These are phyloP conservation scores for Neurospora discreta DNA, from an alignment of 495 filamentous ascomycete species.

Conservation along the genomic window DNA sequence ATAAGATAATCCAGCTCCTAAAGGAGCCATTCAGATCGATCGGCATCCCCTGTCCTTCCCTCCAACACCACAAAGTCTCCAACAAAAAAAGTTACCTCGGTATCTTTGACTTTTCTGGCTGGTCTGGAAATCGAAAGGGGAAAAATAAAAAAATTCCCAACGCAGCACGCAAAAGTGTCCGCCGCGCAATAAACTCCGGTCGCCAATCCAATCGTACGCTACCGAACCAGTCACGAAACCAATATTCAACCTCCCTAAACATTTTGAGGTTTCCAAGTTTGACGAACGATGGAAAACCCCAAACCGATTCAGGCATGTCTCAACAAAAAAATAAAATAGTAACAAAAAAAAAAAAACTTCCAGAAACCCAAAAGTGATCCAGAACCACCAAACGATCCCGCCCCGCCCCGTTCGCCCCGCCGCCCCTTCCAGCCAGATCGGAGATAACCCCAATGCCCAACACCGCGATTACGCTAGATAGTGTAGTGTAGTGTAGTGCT, in stretches of 20 bases:
- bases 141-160: background rate
- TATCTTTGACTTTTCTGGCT: background rate
- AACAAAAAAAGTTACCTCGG: background rate
- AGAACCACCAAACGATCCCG: too few species aligned
- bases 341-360: background rate
- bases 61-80: background rate
- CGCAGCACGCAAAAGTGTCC: background rate
- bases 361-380: too few species aligned
- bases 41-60: background rate
- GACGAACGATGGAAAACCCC: too few species aligned
- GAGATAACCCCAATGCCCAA: background rate
- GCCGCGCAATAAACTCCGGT: background rate
- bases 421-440: background rate
- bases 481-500: background rate
- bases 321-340: background rate
- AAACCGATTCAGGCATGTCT: background rate
- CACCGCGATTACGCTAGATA: background rate
- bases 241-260: background rate
- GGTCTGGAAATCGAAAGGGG: background rate
- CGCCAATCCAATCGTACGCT: background rate
- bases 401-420: too few species aligned
- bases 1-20: background rate
- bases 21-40: background rate
- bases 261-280: too few species aligned
- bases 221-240: background rate